phyloP scores from a whole-genome alignment of 306 rosid species.

The Arachis stenosperma region DNA sequence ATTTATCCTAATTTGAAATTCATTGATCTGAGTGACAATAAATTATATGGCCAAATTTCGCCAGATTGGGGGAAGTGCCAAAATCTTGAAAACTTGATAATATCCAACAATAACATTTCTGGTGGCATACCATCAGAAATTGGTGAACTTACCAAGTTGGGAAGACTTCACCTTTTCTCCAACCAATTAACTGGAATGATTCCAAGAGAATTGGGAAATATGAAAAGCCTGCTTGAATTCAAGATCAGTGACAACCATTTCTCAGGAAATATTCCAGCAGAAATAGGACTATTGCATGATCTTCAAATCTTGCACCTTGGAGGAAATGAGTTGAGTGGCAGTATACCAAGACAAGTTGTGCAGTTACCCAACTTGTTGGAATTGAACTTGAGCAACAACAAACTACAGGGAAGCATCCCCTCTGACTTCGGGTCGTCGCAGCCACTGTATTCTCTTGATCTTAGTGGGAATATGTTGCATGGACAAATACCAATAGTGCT shows the following conservation, averaged over 20 bases:
- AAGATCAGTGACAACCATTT: conserved; percentile 24
- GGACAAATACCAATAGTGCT: conserved; percentile 42
- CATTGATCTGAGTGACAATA: conserved; percentile 30
- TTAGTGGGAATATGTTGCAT: conserved; percentile 42
- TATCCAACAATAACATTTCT: background rate
- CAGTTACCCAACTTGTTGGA: background rate
- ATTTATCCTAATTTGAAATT: conserved; percentile 28
- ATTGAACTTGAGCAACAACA: conserved; percentile 40
- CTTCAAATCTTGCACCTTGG: conserved; percentile 36
- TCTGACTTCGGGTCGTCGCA: background rate
- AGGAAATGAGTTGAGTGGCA: conserved; percentile 37
- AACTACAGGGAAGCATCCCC: conserved; percentile 39
- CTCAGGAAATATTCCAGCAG: conserved; percentile 34
- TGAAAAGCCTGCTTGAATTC: background rate
- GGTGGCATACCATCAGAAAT: conserved; percentile 34
- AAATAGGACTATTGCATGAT: conserved; percentile 13
- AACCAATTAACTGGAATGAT: conserved; percentile 42
- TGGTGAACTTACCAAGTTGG: conserved; percentile 21
- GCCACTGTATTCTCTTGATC: conserved; percentile 47
- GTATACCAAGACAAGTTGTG: conserved; percentile 30
- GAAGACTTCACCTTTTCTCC: conserved; percentile 40
- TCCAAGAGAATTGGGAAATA: conserved; percentile 45
- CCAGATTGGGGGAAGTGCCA: background rate
- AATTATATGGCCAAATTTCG: conserved; percentile 22
- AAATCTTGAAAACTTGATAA: background rate